Conservation (phyloP, 2,329 filamentous ascomycete species). For the Bisporella sp. region DNA sequence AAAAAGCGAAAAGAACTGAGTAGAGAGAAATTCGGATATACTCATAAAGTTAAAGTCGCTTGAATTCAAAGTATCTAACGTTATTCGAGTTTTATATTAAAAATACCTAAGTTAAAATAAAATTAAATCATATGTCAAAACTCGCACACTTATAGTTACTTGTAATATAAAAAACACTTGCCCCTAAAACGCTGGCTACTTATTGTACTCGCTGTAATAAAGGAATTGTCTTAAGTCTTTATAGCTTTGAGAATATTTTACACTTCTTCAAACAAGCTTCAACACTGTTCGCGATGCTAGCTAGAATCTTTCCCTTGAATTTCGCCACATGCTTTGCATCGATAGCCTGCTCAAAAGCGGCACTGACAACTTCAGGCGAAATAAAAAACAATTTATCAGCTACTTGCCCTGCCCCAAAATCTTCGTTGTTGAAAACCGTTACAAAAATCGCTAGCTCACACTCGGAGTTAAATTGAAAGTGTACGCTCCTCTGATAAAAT, state of each 20-base stretch:
- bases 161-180: too few relatives aligned
- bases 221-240: too few relatives aligned
- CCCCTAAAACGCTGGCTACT: too few relatives aligned
- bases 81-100: too few relatives aligned
- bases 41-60: too few relatives aligned
- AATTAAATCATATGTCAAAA: too few relatives aligned
- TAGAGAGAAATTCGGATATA: too few relatives aligned
- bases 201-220: too few relatives aligned
- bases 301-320: conserved; percentile 38
- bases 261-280: conserved; percentile 47
- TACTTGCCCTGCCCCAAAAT: conserved; percentile 44
- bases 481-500: conserved; percentile 47
- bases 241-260: neutral
- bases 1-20: too few relatives aligned
- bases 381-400: conserved; percentile 44
- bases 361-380: conserved; percentile 37
- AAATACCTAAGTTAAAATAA: too few relatives aligned
- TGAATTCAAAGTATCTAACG: too few relatives aligned
- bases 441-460: conserved; percentile 44
- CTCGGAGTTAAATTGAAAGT: conserved; percentile 49
- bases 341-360: conserved; percentile 39
- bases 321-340: conserved; percentile 39
- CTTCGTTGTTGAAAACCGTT: conserved; percentile 41
- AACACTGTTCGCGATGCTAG: conserved; percentile 43
- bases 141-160: too few relatives aligned